Evolutionary conservation across 208 protist genomes (phyloP).

Genomic region (Vickermania spadyakhi): DNA sequence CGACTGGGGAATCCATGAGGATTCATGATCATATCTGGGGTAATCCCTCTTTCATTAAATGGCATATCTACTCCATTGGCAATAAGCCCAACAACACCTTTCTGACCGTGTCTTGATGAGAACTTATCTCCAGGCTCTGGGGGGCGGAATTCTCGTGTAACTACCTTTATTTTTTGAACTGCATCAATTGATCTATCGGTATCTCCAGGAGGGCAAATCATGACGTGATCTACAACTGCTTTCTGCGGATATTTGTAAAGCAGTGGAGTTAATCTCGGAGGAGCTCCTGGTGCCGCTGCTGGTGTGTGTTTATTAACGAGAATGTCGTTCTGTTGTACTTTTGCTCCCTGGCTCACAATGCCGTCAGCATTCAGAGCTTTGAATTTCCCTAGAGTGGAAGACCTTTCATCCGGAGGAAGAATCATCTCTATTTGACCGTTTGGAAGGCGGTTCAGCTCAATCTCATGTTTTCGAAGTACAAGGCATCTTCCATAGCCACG

Average conservation of each 20-base stretch:
- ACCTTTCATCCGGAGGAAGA: conserved; percentile 56
- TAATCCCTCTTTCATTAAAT: conserved; percentile 96
- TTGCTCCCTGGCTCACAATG: conserved; percentile 83
- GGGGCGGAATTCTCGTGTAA: conserved; percentile 87
- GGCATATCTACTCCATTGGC: conserved; percentile 98
- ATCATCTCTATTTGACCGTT: conserved; percentile 64
- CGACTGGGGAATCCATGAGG: conserved; percentile 99
- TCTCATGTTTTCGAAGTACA: conserved; percentile 85
- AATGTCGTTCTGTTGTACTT: conserved; percentile 87
- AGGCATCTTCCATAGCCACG: conserved; percentile 96
- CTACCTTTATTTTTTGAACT: conserved; percentile 93
- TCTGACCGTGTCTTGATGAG: conserved; percentile 99
- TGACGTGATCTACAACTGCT: conserved; percentile 93
- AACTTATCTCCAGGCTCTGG: conserved; percentile 99
- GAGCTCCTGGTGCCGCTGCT: conserved; percentile 18
- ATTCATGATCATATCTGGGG: conserved; percentile 99
- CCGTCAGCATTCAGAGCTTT: conserved; percentile 93
- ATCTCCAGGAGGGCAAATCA: conserved; percentile 83
- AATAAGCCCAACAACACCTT: conserved; percentile 99
- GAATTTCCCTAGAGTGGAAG: conserved; percentile 18
- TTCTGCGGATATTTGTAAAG: conserved; percentile 90
- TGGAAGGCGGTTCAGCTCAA: conserved; percentile 53
- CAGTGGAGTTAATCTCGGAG: conserved; percentile 53
- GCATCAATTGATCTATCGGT: conserved; percentile 75
- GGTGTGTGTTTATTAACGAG: conserved; percentile 93